These are phyloP conservation scores for Dentipellis fragilis DNA, from an alignment of 768 basidiomycete genomes.

Conservation along the genomic window DNA sequence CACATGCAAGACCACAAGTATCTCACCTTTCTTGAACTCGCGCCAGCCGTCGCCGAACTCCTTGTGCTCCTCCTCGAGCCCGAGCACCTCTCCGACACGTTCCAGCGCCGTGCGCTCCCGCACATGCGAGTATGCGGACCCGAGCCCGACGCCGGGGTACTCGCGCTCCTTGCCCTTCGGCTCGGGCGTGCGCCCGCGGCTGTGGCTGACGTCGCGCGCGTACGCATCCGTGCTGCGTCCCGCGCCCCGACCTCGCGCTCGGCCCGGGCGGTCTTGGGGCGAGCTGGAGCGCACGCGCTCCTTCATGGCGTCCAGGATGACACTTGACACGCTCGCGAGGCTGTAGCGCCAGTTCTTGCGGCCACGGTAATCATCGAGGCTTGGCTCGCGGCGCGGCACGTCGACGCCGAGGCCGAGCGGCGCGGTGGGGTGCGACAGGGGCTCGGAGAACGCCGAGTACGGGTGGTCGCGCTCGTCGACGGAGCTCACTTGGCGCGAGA, in stretches of 20 bases:
- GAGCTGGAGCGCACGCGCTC: slow-evolving; percentile 7
- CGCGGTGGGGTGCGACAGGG: not conserved
- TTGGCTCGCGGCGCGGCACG: slow-evolving; percentile 4
- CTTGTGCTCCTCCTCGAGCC: slow-evolving; percentile 31
- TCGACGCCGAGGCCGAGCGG: not conserved
- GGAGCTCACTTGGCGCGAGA: not conserved
- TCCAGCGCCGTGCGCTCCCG: slow-evolving; percentile 20
- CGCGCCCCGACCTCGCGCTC: too few relatives aligned
- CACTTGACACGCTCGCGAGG: slow-evolving; percentile 7
- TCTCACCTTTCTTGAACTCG: slow-evolving; percentile 76
- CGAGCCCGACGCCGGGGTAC: slow-evolving; percentile 5
- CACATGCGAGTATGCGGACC: slow-evolving; percentile 19
- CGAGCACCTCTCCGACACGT: slow-evolving; percentile 31
- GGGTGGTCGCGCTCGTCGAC: not conserved
- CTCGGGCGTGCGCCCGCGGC: not conserved
- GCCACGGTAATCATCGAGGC: slow-evolving; percentile 3
- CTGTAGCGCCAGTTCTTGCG: slow-evolving; percentile 7
- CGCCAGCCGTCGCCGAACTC: slow-evolving; percentile 56
- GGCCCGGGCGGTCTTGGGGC: not conserved
- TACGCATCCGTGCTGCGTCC: not conserved
- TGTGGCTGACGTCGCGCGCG: not conserved
- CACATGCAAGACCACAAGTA: not conserved
- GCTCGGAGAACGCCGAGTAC: not conserved
- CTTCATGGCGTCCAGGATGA: slow-evolving; percentile 7
- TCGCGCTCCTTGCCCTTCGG: slow-evolving; percentile 10